Percentiles rank a stretch among this genome's conserved stretches.
Evolutionary conservation across 345 rosid genomes (phyloP).

Genomic region (Aquilaria sinensis): DNA sequence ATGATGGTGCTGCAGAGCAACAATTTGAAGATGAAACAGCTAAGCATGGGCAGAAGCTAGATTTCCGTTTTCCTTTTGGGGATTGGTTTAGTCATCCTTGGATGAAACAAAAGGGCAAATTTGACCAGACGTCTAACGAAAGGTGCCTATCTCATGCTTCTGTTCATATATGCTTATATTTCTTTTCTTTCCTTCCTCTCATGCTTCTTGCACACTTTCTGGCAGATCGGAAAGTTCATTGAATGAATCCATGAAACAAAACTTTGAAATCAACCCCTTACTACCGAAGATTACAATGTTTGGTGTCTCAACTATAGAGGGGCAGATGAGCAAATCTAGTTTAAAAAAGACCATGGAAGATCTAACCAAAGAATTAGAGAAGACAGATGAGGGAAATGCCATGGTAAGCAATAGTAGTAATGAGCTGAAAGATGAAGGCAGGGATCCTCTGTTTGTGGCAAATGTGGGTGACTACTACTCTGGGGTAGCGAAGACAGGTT

Average conservation of each 20-base stretch:
- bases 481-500: conserved; percentile 53
- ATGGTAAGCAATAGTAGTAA: conserved; percentile 16
- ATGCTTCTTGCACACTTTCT: conserved; percentile 7
- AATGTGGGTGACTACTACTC: conserved; percentile 82
- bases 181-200: background rate
- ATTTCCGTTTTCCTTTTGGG: conserved; percentile 52
- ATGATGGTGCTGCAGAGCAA: conserved; percentile 25
- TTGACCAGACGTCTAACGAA: conserved; percentile 23
- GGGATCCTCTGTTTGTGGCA: conserved; percentile 93
- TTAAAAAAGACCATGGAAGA: conserved; percentile 85
- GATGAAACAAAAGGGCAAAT: conserved; percentile 27
- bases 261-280: conserved; percentile 52
- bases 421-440: conserved; percentile 39
- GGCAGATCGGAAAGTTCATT: conserved; percentile 27
- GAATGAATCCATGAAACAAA: conserved; percentile 25
- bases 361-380: conserved; percentile 69
- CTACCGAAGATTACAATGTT: conserved; percentile 99
- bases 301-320: conserved; percentile 84
- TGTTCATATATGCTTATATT: conserved; percentile 6
- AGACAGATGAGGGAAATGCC: conserved; percentile 45
- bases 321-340: conserved; percentile 68
- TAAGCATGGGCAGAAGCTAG: conserved; percentile 27
- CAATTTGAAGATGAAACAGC: conserved; percentile 28
- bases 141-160: conserved; percentile 23
- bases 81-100: conserved; percentile 56